Conservation (phyloP, 78 protist genomes). For the Diacronema lutheri region DNA sequence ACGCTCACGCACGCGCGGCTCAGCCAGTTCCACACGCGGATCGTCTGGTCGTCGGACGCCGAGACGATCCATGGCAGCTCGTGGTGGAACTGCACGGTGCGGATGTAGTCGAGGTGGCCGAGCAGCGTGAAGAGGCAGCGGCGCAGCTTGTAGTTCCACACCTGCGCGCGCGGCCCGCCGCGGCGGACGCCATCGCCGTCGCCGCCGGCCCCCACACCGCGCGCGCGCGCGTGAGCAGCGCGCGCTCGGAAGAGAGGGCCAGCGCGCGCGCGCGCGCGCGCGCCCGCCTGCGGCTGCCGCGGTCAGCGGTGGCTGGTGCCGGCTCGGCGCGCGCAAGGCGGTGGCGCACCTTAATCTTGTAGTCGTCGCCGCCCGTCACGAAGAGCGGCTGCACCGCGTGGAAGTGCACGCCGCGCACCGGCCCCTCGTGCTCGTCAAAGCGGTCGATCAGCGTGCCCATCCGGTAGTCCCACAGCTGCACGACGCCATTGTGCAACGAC, state of each 20-base stretch:
- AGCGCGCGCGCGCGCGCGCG: too few relatives aligned
- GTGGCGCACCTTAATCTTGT: conserved; percentile 78
- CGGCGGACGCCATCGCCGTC: too few relatives aligned
- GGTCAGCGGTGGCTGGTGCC: neutral
- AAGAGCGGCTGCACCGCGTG: conserved; percentile 96
- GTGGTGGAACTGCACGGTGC: conserved; percentile 94
- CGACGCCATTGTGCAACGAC: conserved; percentile 90
- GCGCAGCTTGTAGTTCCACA: conserved; percentile 97
- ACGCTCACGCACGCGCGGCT: conserved; percentile 82
- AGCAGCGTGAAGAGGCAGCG: conserved; percentile 92
- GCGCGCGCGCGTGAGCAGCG: too few relatives aligned
- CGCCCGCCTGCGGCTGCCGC: too few relatives aligned
- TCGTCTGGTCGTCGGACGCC: conserved; percentile 95
- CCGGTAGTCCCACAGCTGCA: conserved; percentile 97
- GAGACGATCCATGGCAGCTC: conserved; percentile 96
- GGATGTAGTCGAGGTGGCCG: conserved; percentile 97
- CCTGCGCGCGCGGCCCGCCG: neutral
- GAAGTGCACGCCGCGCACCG: conserved; percentile 97
- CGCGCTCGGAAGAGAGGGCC: too few relatives aligned
- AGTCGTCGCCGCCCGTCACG: conserved; percentile 99
- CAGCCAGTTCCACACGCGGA: conserved; percentile 99
- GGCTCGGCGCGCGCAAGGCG: neutral
- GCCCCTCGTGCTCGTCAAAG: conserved; percentile 99
- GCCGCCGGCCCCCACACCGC: too few relatives aligned
- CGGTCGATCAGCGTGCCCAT: conserved; percentile 91